Base-by-base conservation (phyloP, 306 rosid genomes). In the Prunus davidiana region DNA sequence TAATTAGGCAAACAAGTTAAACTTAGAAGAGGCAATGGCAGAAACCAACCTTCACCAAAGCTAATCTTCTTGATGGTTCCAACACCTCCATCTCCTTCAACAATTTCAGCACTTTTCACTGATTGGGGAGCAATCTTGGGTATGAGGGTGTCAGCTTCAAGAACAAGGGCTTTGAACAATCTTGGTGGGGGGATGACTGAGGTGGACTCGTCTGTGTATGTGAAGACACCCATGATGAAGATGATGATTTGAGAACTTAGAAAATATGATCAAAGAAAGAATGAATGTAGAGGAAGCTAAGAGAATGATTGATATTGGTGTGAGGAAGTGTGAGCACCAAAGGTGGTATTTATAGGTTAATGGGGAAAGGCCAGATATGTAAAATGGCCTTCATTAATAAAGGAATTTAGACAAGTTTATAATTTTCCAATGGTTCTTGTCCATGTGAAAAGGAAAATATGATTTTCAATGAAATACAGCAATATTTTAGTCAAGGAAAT, bases 11-110 rank as follows among this genome's bases (percentile, higher is more conserved):
- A 52, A 18, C 57, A 16, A 52, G 22, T 52, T 18, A 16, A 16
- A 13, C 15, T 10, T 10, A 47, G 51, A 47, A 51, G 57, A 51
- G n/a, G n/a, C n/a, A 51, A 16, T 51, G 57, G 43, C 8, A 18
- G 19, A 52, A 18, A 52, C 57, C 2, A 18, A 52, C 57, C 57
- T 52, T 56, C 62, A 10, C 62, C 62, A 20, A 56, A 56, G 28
- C 74, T 68, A 22, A 83, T 70, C 67, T 82, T 69, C 64, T 73
- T 82, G 63, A 86, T 80, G 73, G 87, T 68, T 84, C 91, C 93
- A 14, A 84, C 81, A 0, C 86, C 89, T 7, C 91, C 89, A 79
- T 87, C 49, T 57, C 88, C 88, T 71, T 83, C 78, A n/a, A 87
- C 3, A 30, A 54, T 64, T 70, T 89, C 87, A 0, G 19, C 32